Evolutionary conservation across 2,329 filamentous ascomycete species (phyloP).

Genomic region (Paecilomyces formosus): DNA sequence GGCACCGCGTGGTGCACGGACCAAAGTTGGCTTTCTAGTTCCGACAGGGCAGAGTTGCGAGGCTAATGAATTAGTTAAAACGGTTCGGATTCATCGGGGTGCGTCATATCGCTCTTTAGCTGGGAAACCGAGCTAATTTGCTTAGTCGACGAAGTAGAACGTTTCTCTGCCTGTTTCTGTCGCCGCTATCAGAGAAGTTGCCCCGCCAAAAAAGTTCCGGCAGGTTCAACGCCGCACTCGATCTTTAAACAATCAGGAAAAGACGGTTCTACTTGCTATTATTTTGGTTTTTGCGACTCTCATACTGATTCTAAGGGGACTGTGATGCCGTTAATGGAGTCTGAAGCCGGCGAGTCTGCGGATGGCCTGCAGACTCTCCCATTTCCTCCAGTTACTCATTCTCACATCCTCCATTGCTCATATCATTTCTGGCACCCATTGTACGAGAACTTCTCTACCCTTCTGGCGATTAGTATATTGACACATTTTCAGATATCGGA

Average conservation of each 20-base stretch:
- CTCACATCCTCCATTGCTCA: constrained; percentile 89
- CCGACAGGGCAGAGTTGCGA: background rate
- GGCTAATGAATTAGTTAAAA: background rate
- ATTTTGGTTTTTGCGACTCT: background rate
- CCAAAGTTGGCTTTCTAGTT: background rate
- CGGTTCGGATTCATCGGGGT: background rate
- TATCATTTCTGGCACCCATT: constrained; percentile 86
- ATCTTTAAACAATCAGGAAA: background rate
- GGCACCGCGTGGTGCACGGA: background rate
- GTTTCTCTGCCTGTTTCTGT: background rate
- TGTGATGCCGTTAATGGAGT: constrained; percentile 23
- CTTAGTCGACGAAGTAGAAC: too few relatives aligned
- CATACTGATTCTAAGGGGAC: background rate
- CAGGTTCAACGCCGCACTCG: background rate
- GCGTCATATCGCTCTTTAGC: background rate
- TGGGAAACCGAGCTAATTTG: background rate
- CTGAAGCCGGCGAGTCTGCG: background rate
- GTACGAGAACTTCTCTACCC: constrained; percentile 32
- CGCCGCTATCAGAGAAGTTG: background rate
- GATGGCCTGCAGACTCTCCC: constrained; percentile 38
- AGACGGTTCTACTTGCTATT: background rate
- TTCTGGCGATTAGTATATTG: background rate
- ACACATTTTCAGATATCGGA: constrained; percentile 56
- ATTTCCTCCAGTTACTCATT: constrained; percentile 76
- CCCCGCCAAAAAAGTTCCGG: background rate